Evolutionary conservation across 768 basidiomycete genomes (phyloP).

Genomic region (Xerocomellus intermedius): DNA sequence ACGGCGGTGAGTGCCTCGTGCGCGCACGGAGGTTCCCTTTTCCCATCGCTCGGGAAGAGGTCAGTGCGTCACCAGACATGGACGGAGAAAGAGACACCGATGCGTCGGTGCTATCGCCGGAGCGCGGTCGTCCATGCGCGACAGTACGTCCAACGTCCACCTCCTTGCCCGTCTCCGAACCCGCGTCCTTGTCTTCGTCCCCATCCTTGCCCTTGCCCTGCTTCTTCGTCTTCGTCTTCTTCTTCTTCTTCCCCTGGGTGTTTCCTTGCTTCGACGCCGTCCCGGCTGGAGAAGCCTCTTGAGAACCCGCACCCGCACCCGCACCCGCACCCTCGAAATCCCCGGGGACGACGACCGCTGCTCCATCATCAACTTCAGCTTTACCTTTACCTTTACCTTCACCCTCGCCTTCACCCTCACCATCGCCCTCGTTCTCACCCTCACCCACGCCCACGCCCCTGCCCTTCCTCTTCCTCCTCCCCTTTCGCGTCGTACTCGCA

Average conservation of each 20-base stretch:
- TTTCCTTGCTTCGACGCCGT: slow-evolving; percentile 28
- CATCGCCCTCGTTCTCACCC: not conserved
- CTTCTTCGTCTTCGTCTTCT: slow-evolving; percentile 25
- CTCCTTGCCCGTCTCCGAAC: slow-evolving; percentile 15
- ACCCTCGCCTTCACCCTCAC: not conserved
- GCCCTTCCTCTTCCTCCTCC: not conserved
- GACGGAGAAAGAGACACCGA: slow-evolving; percentile 8
- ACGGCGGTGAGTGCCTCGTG: slow-evolving; percentile 5
- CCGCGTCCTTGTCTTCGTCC: not conserved
- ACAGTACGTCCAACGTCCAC: not conserved
- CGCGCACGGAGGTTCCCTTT: slow-evolving; percentile 3
- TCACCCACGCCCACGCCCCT: not conserved
- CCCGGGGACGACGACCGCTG: slow-evolving; percentile 10
- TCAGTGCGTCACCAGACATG: not conserved
- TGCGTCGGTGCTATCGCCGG: slow-evolving; percentile 20
- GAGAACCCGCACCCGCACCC: not conserved
- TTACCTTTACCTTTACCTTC: not conserved
- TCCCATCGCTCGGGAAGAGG: not conserved
- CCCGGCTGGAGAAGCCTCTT: not conserved
- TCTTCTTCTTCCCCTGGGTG: slow-evolving; percentile 44
- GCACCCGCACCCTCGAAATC: slow-evolving; percentile 7
- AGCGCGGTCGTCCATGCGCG: not conserved
- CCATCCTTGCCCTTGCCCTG: not conserved
- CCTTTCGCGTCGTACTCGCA: not conserved
- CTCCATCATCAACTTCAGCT: no score